Evolutionary conservation across 2,329 filamentous ascomycete genomes (phyloP), one percentile per base, ranked within the genome.

Genomic region (Trichoderma afroharzianum): DNA sequence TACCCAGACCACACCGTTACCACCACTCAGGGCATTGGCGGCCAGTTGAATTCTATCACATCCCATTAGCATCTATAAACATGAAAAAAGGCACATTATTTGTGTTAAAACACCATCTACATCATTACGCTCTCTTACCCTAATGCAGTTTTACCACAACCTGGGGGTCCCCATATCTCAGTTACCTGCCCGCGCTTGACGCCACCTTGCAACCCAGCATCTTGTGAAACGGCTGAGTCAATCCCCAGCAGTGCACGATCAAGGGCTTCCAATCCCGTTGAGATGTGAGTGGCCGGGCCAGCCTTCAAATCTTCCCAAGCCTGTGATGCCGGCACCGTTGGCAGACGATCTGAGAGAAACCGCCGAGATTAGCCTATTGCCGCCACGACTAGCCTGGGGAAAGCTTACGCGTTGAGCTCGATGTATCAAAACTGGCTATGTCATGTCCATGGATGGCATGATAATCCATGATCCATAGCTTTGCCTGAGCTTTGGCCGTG

Each of bases 101-200:
- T 6, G 8, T 6, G 8, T 50, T 12, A 21, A 2, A 47, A 21
- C n/a, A 21, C 0, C 9, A 50, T 50, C n/a, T 50, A 50, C 9
- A 50, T 32, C 32, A 68, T 12, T 50, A n/a, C 15, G 3, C 11
- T 32, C 36, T 53, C 64, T 57, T 58, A 95, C 92, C 91, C 92
- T 76, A 98, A 84, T 14, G 91, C 86, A 4, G 94, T 97, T 85
- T 97, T 98, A 33, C 95, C 95, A 30, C 88, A 88, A 2, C 94
- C 95, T 9, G 93, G 92, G 12, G 95, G 94, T 0, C 95, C 95
- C 88, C 93, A 97, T 63, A 97, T 83, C 81, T 98, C 95, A 4
- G 92, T 93, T 55, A 97, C 86, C 79, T 94, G 92, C 15, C 94
- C 93, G 71, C 90, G 88, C 72, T 87, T 87, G 62, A 97, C 84